These are phyloP conservation scores for Prunus mume DNA, from an alignment of 306 rosid genomes.

Conservation along the genomic window DNA sequence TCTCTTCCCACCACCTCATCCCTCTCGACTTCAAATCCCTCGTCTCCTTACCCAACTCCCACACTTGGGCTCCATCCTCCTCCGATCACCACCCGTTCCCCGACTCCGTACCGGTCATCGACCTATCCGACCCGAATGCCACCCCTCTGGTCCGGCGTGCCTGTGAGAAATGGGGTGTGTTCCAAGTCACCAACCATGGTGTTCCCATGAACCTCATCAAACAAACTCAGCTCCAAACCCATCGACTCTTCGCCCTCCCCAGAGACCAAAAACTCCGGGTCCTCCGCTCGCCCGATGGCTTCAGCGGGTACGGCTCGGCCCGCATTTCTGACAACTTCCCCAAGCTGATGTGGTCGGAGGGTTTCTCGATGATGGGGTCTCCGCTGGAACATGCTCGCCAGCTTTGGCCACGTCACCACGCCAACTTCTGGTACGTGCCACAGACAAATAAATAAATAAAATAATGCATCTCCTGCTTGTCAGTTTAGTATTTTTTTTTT, in stretches of 20 bases:
- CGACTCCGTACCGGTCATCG: slow-evolving; percentile 28
- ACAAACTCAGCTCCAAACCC: slow-evolving; percentile 20
- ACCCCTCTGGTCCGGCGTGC: slow-evolving; percentile 24
- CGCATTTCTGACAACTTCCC: slow-evolving; percentile 24
- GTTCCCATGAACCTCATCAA: slow-evolving; percentile 18
- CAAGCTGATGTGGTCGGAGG: slow-evolving; percentile 52
- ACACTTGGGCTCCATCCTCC: slow-evolving; percentile 25
- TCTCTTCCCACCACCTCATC: slow-evolving; percentile 6
- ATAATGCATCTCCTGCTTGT: slow-evolving; percentile 16
- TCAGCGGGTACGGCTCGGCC: slow-evolving; percentile 45
- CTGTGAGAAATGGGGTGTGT: slow-evolving; percentile 42
- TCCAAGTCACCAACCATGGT: slow-evolving; percentile 49
- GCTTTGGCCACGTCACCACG: slow-evolving; percentile 49
- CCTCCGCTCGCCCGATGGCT: slow-evolving; percentile 23
- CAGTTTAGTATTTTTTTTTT: background rate
- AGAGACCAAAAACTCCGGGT: slow-evolving; percentile 30
- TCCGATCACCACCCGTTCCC: background rate
- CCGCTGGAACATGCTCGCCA: slow-evolving; percentile 34
- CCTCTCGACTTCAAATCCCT: slow-evolving; percentile 36
- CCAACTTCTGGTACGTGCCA: slow-evolving; percentile 42
- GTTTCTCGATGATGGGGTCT: slow-evolving; percentile 39
- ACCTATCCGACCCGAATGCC: slow-evolving; percentile 34
- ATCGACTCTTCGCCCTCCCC: slow-evolving; percentile 34
- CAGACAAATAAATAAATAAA: too few relatives aligned
- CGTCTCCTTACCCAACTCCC: slow-evolving; percentile 33